These are phyloP conservation scores for Fusarium coicis DNA, from an alignment of 2,329 filamentous ascomycete genomes.

Conservation along the genomic window DNA sequence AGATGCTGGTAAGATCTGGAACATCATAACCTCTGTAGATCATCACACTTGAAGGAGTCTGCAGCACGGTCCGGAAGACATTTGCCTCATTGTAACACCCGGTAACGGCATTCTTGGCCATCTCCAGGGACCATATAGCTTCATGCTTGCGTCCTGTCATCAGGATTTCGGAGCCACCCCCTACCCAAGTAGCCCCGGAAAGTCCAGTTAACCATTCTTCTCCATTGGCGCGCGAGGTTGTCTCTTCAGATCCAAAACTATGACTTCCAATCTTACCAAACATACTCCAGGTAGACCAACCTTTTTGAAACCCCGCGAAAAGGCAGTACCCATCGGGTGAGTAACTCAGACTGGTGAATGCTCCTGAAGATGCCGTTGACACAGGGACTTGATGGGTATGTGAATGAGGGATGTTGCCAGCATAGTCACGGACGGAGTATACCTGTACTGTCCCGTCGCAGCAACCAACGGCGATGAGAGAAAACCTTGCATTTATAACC, in stretches of 20 bases:
- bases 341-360: conserved; percentile 80
- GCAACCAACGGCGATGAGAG: conserved; percentile 88
- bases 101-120: conserved; percentile 92
- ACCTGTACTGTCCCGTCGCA: conserved; percentile 82
- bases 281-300: conserved; percentile 97
- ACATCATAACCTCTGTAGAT: conserved; percentile 94
- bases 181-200: conserved; percentile 83
- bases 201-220: conserved; percentile 90
- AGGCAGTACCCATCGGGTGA: conserved; percentile 97
- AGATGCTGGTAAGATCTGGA: conserved; percentile 89
- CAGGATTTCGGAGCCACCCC: conserved; percentile 86
- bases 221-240: conserved; percentile 71
- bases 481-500: conserved; percentile 94
- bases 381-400: conserved; percentile 79
- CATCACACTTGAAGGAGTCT: conserved; percentile 89
- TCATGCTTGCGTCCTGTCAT: conserved; percentile 78
- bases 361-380: conserved; percentile 74
- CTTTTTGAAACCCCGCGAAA: conserved; percentile 90
- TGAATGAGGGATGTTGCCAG: conserved; percentile 89
- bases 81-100: conserved; percentile 94
- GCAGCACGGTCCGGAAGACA: conserved; percentile 86
- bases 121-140: conserved; percentile 87
- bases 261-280: conserved; percentile 90
- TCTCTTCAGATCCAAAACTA: conserved; percentile 79
- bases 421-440: conserved; percentile 94